Evolutionary conservation across 495 filamentous ascomycete genomes (phyloP), one percentile per base, ranked within the genome.

Genomic region (Hyaloscypha finlandica): DNA sequence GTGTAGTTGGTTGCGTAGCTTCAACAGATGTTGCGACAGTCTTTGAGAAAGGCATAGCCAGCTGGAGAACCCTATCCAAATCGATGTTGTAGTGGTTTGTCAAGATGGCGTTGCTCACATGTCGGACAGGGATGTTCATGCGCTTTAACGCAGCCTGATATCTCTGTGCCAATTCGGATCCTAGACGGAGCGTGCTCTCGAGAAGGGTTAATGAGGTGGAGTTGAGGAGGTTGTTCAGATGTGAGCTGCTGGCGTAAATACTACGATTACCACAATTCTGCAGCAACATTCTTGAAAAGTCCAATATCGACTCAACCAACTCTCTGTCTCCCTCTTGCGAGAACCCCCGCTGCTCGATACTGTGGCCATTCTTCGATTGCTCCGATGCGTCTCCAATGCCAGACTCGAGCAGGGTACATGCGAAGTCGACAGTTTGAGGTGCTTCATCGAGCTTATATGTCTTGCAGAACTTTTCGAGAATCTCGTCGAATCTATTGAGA

Each of bases 221-320:
- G 73, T 96, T 92, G 64, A 99, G 84, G 42, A 99, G 83, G 71
- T 92, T 89, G 70, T 92, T 92, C 39, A 99, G 80, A 64, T 94
- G 91, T 66, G 75, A 83, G 71, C 94, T 97, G 79, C 96, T 98
- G 64, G 86, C 89, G 74, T 99, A 99, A 58, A 99, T 85, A 79
- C 94, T 97, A 71, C 96, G 86, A 72, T 99, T 99, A 63, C 95
- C 96, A 81, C 96, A 98, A 74, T 95, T 95, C 75, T 97, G 91
- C 48, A 97, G 80, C 16, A 99, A 83, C 66, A 96, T 83, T 63
- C 86, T 84, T 32, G 94, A 96, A 76, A 99, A 99, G 37, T 85
- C 81, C 57, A 98, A 81, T 57, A 97, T 83, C 6, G 86, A 81
- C 70, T 94, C 90, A 62, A 97, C 77, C 63, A 99, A 84, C 71